phyloP scores from a whole-genome alignment of 73 alveolate genomes.

The Paramecium octaurelia region DNA sequence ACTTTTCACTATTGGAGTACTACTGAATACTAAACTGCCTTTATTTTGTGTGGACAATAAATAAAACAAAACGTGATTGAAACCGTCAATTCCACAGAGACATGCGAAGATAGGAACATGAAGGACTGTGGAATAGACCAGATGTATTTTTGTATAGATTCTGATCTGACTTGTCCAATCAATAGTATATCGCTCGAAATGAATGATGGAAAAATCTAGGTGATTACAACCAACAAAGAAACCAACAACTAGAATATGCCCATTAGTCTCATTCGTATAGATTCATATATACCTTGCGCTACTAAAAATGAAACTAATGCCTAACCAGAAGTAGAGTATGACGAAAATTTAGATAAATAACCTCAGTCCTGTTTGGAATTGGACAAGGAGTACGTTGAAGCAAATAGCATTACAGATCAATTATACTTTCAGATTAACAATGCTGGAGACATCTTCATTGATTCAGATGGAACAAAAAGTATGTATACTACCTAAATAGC shows the following conservation, averaged over 20 bases:
- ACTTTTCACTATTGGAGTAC: not conserved
- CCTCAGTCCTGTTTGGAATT: not conserved
- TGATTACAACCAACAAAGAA: not conserved
- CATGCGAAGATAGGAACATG: not conserved
- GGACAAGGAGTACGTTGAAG: not conserved
- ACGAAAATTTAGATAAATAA: not conserved
- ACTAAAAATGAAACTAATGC: not conserved
- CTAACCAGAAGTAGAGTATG: not conserved
- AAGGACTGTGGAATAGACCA: not conserved
- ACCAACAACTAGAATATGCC: not conserved
- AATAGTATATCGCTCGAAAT: not conserved
- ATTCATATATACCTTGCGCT: constrained; percentile 12
- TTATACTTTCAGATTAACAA: not conserved
- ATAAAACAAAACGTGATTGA: not conserved
- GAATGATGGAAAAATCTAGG: not conserved
- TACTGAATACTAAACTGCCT: not conserved
- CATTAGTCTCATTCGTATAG: not conserved
- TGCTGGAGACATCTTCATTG: not conserved
- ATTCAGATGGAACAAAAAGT: not conserved
- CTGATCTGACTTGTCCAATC: not conserved
- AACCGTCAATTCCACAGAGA: not conserved
- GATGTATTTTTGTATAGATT: not conserved
- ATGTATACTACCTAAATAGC: not conserved
- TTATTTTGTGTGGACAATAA: not conserved
- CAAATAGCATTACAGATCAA: not conserved